Evolutionary conservation across 768 basidiomycete species (phyloP).

Genomic region (Lactifluus hygrophoroides): DNA sequence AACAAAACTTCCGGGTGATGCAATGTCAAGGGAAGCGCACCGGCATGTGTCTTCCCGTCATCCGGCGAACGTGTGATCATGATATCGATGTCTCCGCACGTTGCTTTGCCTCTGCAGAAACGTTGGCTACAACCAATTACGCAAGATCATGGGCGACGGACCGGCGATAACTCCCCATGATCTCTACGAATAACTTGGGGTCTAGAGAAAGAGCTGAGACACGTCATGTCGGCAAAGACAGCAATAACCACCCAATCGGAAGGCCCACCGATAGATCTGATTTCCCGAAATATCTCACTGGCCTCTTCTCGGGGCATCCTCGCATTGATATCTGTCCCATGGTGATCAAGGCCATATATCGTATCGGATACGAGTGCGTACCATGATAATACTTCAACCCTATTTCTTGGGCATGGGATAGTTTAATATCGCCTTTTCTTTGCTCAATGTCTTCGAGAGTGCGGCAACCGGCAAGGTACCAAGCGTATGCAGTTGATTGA

Average conservation of each 20-base stretch:
- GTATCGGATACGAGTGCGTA: conserved; percentile 23
- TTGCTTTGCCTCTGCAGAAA: conserved; percentile 58
- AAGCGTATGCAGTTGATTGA: conserved; percentile 52
- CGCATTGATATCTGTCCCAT: conserved; percentile 54
- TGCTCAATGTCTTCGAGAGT: conserved; percentile 64
- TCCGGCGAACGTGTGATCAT: conserved; percentile 66
- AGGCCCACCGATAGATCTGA: conserved; percentile 57
- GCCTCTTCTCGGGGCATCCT: conserved; percentile 85
- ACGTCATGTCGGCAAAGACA: not conserved
- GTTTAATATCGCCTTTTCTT: conserved; percentile 51
- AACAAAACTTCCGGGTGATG: not conserved
- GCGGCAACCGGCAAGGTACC: conserved; percentile 71
- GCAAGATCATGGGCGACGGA: conserved; percentile 22
- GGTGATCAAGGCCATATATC: not conserved
- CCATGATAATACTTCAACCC: conserved; percentile 67
- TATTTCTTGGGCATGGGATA: conserved; percentile 54
- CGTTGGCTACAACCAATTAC: not conserved
- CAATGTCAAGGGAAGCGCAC: conserved; percentile 30
- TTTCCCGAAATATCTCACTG: conserved; percentile 57
- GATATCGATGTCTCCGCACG: conserved; percentile 90
- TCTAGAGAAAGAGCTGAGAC: conserved; percentile 61
- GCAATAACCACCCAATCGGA: not conserved
- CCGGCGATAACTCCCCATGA: conserved; percentile 91
- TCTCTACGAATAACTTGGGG: conserved; percentile 60
- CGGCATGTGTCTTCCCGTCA: conserved; percentile 69